These are phyloP conservation scores for Sarocladium brachiariae DNA, from an alignment of 2,329 filamentous ascomycete genomes.

Conservation along the genomic window DNA sequence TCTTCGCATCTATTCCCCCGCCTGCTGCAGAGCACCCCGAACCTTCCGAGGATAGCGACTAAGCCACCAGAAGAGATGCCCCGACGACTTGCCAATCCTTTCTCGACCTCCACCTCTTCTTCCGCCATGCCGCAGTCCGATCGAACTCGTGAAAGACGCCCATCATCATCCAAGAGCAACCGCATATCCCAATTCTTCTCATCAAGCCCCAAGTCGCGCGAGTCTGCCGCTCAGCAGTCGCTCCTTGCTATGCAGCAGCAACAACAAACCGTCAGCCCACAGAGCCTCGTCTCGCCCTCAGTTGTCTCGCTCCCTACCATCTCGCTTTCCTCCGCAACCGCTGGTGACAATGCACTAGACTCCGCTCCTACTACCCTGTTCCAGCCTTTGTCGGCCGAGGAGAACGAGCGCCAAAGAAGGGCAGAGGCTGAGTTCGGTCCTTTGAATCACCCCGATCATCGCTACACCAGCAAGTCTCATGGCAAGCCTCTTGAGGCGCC, in stretches of 20 bases:
- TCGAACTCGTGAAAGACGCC: constrained; percentile 48
- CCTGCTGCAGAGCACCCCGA: background rate
- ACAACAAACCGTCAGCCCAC: constrained; percentile 21
- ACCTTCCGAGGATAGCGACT: background rate
- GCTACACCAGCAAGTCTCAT: constrained; percentile 82
- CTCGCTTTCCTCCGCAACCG: constrained; percentile 79
- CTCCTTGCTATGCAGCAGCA: constrained; percentile 60
- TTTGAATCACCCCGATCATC: constrained; percentile 69
- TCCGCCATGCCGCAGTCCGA: constrained; percentile 40
- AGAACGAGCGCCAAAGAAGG: constrained; percentile 67
- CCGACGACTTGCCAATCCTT: constrained; percentile 52
- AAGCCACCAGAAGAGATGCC: constrained; percentile 42
- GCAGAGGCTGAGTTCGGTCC: constrained; percentile 90
- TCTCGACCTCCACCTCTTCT: constrained; percentile 34
- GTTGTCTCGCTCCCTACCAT: constrained; percentile 81
- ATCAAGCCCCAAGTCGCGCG: constrained; percentile 68
- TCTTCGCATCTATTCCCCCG: background rate
- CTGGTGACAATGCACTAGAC: constrained; percentile 68
- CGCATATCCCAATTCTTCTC: constrained; percentile 80
- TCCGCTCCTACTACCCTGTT: constrained; percentile 71
- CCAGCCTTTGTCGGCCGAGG: constrained; percentile 78
- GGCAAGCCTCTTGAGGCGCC: constrained; percentile 75
- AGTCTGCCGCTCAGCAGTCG: constrained; percentile 59
- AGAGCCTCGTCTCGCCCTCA: constrained; percentile 52
- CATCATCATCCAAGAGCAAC: constrained; percentile 62